These are phyloP conservation scores for Albifimbria verrucaria DNA, from an alignment of 2,329 filamentous ascomycete genomes.

Conservation along the genomic window DNA sequence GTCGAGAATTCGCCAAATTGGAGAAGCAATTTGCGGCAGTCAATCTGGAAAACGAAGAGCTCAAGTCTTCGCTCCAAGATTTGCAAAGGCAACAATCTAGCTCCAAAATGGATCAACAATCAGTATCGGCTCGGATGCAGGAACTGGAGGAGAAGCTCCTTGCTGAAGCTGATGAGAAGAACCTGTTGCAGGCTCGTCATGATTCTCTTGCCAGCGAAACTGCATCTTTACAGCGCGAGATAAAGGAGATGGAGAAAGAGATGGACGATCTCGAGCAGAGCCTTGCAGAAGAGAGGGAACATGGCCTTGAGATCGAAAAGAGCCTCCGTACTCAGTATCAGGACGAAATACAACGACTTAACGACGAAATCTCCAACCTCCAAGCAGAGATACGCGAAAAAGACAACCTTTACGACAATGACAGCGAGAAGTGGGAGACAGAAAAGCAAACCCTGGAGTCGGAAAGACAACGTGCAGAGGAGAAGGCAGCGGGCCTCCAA, in stretches of 20 bases:
- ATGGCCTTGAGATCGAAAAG: conserved; percentile 58
- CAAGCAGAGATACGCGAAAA: conserved; percentile 66
- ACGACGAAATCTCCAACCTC: conserved; percentile 58
- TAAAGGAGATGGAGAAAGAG: conserved; percentile 46
- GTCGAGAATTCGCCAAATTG: conserved; percentile 46
- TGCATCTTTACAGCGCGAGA: conserved; percentile 61
- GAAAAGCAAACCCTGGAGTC: conserved; percentile 60
- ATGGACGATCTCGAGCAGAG: conserved; percentile 45
- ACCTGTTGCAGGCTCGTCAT: conserved; percentile 65
- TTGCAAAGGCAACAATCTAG: conserved; percentile 29
- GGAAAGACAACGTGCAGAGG: conserved; percentile 64
- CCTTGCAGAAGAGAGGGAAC: conserved; percentile 52
- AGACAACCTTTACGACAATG: conserved; percentile 66
- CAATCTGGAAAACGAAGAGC: conserved; percentile 42
- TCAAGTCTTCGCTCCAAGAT: conserved; percentile 42
- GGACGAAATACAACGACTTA: conserved; percentile 47
- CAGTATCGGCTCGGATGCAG: conserved; percentile 48
- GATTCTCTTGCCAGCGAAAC: conserved; percentile 66
- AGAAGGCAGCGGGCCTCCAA: conserved; percentile 65
- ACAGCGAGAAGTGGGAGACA: conserved; percentile 70
- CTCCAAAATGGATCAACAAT: conserved; percentile 22
- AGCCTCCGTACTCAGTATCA: conserved; percentile 46
- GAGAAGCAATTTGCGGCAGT: conserved; percentile 48
- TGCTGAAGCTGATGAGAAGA: conserved; percentile 61
- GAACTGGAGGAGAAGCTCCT: conserved; percentile 58